Conservation (phyloP, 2,329 filamentous ascomycete genomes). For the Neophaeococcomyces mojaviensis region DNA sequence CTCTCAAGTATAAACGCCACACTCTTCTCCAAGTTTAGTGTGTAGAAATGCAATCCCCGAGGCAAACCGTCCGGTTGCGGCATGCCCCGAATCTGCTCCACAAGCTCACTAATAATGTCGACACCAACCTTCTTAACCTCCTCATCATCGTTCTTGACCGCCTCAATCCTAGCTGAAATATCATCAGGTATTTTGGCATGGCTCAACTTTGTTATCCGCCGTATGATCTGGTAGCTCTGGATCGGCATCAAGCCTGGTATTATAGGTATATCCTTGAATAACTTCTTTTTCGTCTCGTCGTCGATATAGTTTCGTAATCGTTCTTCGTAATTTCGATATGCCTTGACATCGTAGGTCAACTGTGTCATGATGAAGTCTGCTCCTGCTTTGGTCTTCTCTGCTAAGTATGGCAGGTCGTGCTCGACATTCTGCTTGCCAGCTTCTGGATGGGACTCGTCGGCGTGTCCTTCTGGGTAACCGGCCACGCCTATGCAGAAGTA, state of each 20-base stretch:
- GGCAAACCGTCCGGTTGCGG: conserved; percentile 46
- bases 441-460: conserved; percentile 83
- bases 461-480: conserved; percentile 90
- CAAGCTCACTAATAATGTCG: conserved; percentile 70
- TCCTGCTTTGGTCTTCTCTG: conserved; percentile 84
- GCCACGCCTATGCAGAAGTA: conserved; percentile 96
- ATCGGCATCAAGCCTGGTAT: conserved; percentile 96
- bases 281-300: conserved; percentile 40
- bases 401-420: conserved; percentile 73
- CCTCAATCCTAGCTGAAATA: conserved; percentile 56
- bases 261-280: conserved; percentile 79
- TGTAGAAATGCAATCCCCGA: conserved; percentile 93
- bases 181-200: conserved; percentile 71
- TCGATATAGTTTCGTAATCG: conserved; percentile 72
- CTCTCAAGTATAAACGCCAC: conserved; percentile 88
- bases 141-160: conserved; percentile 40
- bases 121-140: conserved; percentile 42
- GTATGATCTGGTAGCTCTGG: conserved; percentile 93
- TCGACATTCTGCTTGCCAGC: conserved; percentile 50
- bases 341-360: conserved; percentile 83
- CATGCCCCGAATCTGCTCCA: conserved; percentile 66
- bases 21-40: conserved; percentile 89
- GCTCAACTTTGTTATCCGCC: conserved; percentile 86
- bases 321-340: conserved; percentile 73
- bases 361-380: conserved; percentile 99